A percentile compares a stretch with the other conserved stretches of the same genome.
phyloP scores from a whole-genome alignment of 352 stramenopile genomes.

The Pythium oligandrum region DNA sequence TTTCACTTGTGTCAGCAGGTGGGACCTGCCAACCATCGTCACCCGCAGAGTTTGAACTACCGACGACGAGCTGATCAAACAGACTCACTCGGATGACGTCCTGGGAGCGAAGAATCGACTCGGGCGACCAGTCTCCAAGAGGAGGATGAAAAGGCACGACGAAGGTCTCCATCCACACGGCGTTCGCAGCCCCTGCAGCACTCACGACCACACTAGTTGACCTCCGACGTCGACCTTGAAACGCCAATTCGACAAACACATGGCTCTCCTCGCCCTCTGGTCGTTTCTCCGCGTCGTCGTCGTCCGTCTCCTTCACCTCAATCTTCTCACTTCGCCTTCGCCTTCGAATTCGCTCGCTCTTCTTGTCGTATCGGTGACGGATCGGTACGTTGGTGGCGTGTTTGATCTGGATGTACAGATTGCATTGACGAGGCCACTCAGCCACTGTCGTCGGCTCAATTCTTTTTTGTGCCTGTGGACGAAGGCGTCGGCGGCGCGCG shows the following conservation, averaged over 20 bases:
- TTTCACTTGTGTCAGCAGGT: too few relatives aligned
- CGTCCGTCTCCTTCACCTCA: conserved; percentile 5
- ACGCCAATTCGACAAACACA: conserved; percentile 78
- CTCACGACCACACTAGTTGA: conserved; percentile 36
- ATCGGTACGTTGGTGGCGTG: conserved; percentile 71
- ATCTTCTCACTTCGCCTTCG: conserved; percentile 3
- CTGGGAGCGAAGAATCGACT: conserved; percentile 52
- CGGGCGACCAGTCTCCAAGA: conserved; percentile 76
- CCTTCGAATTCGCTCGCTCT: conserved; percentile 1
- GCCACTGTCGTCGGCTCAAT: conserved; percentile 19
- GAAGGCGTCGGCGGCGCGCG: conserved; percentile 39
- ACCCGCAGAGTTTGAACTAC: conserved; percentile 8
- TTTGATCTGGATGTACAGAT: conserved; percentile 83
- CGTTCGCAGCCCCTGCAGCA: conserved; percentile 22
- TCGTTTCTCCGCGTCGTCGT: conserved; percentile 5
- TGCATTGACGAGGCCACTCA: conserved; percentile 61
- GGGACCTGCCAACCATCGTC: conserved; percentile 25
- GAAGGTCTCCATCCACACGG: conserved; percentile 92
- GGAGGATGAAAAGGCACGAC: conserved; percentile 82
- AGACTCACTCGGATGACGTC: conserved; percentile 84
- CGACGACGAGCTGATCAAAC: conserved; percentile 84
- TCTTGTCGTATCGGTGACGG: conserved; percentile 6
- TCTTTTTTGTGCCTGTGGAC: conserved; percentile 32
- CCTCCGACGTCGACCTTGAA: conserved; percentile 71
- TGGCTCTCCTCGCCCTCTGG: conserved; percentile 9